These are phyloP conservation scores for Wallacemonas sp. DNA, from an alignment of 208 protist genomes.

Conservation along the genomic window DNA sequence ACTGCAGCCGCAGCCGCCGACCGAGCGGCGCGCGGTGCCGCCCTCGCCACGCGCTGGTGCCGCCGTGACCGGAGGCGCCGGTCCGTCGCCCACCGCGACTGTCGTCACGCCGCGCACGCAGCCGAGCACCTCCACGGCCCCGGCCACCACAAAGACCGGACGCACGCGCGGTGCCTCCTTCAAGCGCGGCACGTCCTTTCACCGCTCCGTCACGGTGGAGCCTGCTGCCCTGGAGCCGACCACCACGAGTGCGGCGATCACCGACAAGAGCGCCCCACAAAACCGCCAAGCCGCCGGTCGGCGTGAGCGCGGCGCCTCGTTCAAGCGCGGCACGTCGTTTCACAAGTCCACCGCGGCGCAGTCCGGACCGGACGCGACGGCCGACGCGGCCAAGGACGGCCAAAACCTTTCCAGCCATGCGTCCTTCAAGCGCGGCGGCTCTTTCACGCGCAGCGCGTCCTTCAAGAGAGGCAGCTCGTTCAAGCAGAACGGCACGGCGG, in stretches of 20 bases:
- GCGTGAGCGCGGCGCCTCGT: conserved; percentile 3
- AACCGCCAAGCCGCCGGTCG: too few relatives aligned
- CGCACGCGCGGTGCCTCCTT: conserved; percentile 12
- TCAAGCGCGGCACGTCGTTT: conserved; percentile 9
- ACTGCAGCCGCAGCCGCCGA: conserved; percentile 1
- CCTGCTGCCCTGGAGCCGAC: background rate
- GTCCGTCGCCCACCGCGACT: background rate
- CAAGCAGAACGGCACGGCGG: background rate
- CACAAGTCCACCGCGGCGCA: background rate
- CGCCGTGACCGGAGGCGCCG: background rate
- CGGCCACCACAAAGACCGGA: background rate
- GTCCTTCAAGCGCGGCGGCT: background rate
- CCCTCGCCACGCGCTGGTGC: conserved; percentile 1
- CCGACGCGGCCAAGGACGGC: background rate
- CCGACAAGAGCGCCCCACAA: too few relatives aligned
- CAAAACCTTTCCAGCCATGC: background rate
- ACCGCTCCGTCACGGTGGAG: conserved; percentile 1
- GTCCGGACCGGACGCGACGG: background rate
- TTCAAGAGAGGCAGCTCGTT: background rate
- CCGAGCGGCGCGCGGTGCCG: background rate
- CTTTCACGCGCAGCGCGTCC: conserved; percentile 1
- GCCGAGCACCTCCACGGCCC: background rate
- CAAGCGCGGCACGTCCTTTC: conserved; percentile 14
- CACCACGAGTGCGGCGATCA: too few relatives aligned
- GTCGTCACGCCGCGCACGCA: background rate